Base-by-base conservation (phyloP, 106 monocot species). In the Gastrodia elata region DNA sequence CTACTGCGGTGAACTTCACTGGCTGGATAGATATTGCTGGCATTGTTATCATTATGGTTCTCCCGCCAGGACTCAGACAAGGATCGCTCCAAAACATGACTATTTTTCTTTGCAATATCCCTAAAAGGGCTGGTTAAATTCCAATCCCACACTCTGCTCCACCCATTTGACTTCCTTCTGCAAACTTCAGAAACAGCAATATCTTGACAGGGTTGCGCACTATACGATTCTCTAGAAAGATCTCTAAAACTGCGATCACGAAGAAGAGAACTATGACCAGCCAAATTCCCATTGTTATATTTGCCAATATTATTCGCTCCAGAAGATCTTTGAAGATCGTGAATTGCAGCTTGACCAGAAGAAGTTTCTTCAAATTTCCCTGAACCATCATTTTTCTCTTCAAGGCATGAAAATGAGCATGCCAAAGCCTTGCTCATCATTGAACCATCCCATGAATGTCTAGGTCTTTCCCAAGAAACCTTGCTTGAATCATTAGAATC, bases 361-460 rank as follows among this genome's bases (percentile, higher is more conserved):
- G 73, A 24, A 26, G 77, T 80, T 74, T 59, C 73, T 16, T 71
- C 77, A 33, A 68, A 71, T 71, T 64, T 69, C 30, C 28, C 38
- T 39, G 71, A 68, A 69, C 72, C 80, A 35, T 81, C 83, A 67
- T 77, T 71, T 8, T 56, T 57, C 36, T 91, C 97, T 26, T 92
- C 87, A 20, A 87, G 80, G 43, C 94, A 95, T 1, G 87, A 68
- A 64, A 91, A 91, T 20, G 89, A 82, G 71, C 92, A 96, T 28
- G 89, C 61, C 4, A 89, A 69, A 8, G 92, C 87, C 76, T 72
- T 95, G 64, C 83, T 75, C 81, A 89, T 75, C 64, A 90, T 72
- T 8, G 89, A 87, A 72, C 92, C 92, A 68, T 96, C 96, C 92
- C 92, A 96, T 9, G 96, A 96, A 52, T 88, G 96, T 24, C 92